A percentile compares a stretch with the other conserved stretches of the same genome.
phyloP scores from a whole-genome alignment of 176 grass and related monocot species.

The Carex scoparia region DNA sequence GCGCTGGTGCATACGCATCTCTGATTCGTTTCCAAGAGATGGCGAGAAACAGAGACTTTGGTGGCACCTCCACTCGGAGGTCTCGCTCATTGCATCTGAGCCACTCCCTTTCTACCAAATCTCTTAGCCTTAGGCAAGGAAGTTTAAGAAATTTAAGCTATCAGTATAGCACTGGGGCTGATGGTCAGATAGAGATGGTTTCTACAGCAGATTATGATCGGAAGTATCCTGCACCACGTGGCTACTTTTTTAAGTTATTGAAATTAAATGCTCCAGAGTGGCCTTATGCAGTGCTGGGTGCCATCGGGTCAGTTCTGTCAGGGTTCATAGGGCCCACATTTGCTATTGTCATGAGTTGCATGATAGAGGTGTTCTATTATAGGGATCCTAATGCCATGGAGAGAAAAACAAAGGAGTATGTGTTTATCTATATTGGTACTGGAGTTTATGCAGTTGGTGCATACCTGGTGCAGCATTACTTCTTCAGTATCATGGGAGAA shows the following conservation, averaged over 20 bases:
- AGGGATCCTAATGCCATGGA: conserved; percentile 71
- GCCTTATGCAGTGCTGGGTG: conserved; percentile 84
- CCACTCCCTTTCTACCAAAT: conserved; percentile 97
- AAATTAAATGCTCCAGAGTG: conserved; percentile 97
- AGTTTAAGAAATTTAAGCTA: conserved; percentile 95
- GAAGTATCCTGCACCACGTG: conserved; percentile 88
- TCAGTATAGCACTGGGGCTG: conserved; percentile 94
- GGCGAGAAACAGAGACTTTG: conserved; percentile 58
- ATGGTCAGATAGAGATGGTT: conserved; percentile 98
- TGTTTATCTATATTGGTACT: conserved; percentile 97
- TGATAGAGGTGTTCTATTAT: conserved; percentile 96
- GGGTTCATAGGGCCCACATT: conserved; percentile 93
- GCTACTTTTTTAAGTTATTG: conserved; percentile 92
- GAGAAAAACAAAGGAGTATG: conserved; percentile 82
- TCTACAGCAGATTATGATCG: conserved; percentile 83
- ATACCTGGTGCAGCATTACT: conserved; percentile 95
- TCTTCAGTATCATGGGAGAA: conserved; percentile 99
- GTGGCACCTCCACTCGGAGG: conserved; percentile 59
- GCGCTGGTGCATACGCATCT: conserved; percentile 75
- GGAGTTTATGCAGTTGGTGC: conserved; percentile 84
- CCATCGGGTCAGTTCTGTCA: conserved; percentile 81
- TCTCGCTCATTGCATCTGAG: conserved; percentile 81
- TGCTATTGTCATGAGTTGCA: conserved; percentile 95
- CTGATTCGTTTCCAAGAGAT: conserved; percentile 88
- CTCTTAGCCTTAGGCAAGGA: conserved; percentile 81